Percentiles rank a stretch among this genome's conserved stretches.
Conservation (phyloP, 2,329 filamentous ascomycete genomes). For the Penicillium olsonii region DNA sequence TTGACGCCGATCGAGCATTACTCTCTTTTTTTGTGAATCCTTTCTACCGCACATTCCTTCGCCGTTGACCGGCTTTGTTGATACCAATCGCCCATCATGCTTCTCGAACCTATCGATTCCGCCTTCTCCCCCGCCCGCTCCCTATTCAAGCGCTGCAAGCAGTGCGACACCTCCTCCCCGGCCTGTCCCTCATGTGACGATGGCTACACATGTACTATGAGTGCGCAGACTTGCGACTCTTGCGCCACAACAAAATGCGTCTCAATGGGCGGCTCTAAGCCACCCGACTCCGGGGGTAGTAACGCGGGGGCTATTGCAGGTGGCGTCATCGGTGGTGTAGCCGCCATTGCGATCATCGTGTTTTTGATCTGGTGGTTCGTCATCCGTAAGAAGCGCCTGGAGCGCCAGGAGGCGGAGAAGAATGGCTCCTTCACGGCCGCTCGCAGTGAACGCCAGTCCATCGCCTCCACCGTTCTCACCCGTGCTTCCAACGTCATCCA, state of each 20-base stretch:
- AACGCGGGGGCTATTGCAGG: slow-evolving; percentile 87
- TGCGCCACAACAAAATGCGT: slow-evolving; percentile 59
- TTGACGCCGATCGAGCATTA: slow-evolving; percentile 37
- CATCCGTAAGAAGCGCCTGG: slow-evolving; percentile 71
- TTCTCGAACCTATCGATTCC: slow-evolving; percentile 23
- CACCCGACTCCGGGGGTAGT: slow-evolving; percentile 47
- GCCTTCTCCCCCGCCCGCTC: slow-evolving; percentile 25
- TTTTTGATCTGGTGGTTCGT: slow-evolving; percentile 87
- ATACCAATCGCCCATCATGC: slow-evolving; percentile 30
- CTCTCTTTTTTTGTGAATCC: slow-evolving; percentile 30
- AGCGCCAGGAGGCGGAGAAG: slow-evolving; percentile 60
- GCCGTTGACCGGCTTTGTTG: slow-evolving; percentile 25
- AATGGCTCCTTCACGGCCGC: slow-evolving; percentile 54
- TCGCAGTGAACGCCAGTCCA: slow-evolving; percentile 73
- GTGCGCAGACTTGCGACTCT: slow-evolving; percentile 58
- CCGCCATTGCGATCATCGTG: slow-evolving; percentile 70
- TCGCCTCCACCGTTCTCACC: slow-evolving; percentile 92
- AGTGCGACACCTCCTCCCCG: slow-evolving; percentile 56
- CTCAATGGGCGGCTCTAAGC: slow-evolving; percentile 18
- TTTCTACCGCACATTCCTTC: slow-evolving; percentile 11
- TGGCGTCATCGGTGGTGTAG: slow-evolving; percentile 82
- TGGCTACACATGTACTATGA: slow-evolving; percentile 61
- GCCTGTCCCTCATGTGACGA: slow-evolving; percentile 61
- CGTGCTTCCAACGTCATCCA: slow-evolving; percentile 98
- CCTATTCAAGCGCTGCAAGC: slow-evolving; percentile 51